phyloP scores from a whole-genome alignment of 2,329 filamentous ascomycete species.

The Immersiporthe knoxdaviesiana region DNA sequence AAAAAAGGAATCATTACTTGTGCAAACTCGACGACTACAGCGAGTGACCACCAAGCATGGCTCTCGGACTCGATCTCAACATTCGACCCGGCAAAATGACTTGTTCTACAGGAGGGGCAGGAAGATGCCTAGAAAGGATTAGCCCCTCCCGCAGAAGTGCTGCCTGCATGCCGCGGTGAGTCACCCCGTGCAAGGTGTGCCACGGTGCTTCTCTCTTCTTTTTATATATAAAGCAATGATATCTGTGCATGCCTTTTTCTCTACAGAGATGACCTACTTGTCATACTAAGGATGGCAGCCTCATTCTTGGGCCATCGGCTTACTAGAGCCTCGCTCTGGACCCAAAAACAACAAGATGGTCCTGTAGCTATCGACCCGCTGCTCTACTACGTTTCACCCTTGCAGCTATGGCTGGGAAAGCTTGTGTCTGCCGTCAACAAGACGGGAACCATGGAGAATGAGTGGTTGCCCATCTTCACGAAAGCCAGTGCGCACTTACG shows the following conservation, averaged over 20 bases:
- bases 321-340: background rate
- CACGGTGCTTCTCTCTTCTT: background rate
- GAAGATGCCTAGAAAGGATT: background rate
- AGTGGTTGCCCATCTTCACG: constrained; percentile 11
- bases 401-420: constrained; percentile 16
- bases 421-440: constrained; percentile 8
- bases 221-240: background rate
- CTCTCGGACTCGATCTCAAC: background rate
- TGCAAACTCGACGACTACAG: background rate
- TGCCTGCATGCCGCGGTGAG: background rate
- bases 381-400: constrained; percentile 14
- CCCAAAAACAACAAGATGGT: background rate
- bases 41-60: background rate
- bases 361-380: constrained; percentile 13
- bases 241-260: background rate
- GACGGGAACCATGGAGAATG: constrained; percentile 7
- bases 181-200: background rate
- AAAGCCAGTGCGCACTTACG: constrained; percentile 10
- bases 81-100: background rate
- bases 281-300: background rate
- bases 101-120: background rate
- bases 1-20: background rate
- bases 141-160: background rate
- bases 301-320: background rate
- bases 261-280: background rate